Evolutionary conservation across 257 asterid genomes (phyloP), one percentile per base, ranked within the genome.

Genomic region (Ligustrum vulgare): DNA sequence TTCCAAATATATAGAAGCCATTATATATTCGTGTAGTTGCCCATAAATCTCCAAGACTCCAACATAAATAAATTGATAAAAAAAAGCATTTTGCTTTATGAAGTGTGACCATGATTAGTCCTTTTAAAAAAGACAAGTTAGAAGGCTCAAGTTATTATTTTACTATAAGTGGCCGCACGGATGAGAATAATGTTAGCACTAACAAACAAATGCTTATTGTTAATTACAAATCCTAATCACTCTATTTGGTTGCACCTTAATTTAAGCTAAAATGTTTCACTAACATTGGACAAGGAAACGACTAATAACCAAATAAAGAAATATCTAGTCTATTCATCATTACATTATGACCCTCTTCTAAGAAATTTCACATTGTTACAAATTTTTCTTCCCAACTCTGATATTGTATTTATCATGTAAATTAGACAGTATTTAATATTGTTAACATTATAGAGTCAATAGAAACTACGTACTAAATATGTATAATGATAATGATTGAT

Each of bases 121-220:
- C 62, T 51, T 51, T 51, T 51, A 51, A 51, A 49, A 41, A n/a
- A 4, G 62, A 51, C 62, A 51, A 51, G 25, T 78, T 72, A 75
- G 79, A 78, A 80, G 72, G 87, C 81, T 56, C 5, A 76, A 60
- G 72, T 23, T 5, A 51, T 51, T 73, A 51, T 51, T 41, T 43
- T 18, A 54, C n/a, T 76, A 3, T 39, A 76, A 78, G 70, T 72
- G 71, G 81, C 72, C 87, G 85, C 91, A 89, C 90, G 91, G 79
- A 84, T 45, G 92, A 67, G 90, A 84, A 84, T 84, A 88, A 66
- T 82, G 60, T 75, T 25, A 54, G 84, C 82, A 70, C 70, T 39
- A 77, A 76, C 70, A 75, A 77, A 77, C 32, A 77, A 77, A 51
- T 74, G 49, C 79, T 60, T 76, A 45, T 45, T n/a, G 58, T 37